Percentiles rank a stretch among this genome's conserved stretches.
Conservation (phyloP, 2,329 filamentous ascomycete species). For the Cyphellophora attinorum region DNA sequence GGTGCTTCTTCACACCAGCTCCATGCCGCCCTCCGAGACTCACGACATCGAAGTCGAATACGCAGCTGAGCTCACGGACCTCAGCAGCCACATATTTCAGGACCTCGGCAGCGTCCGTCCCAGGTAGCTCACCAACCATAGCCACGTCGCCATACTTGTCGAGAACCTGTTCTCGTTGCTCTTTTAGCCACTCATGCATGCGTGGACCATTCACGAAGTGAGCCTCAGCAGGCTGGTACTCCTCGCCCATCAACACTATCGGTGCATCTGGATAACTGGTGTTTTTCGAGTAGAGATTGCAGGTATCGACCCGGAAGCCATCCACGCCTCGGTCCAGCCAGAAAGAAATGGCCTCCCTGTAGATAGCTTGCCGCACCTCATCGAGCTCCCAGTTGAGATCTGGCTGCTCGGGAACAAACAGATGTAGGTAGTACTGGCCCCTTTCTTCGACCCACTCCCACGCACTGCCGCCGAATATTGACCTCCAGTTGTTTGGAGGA, state of each 20-base stretch:
- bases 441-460: slow-evolving; percentile 18
- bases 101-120: slow-evolving; percentile 39
- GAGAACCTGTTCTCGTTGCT: slow-evolving; percentile 43
- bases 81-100: slow-evolving; percentile 40
- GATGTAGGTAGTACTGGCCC: slow-evolving; percentile 58
- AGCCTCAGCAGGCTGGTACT: slow-evolving; percentile 41
- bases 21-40: slow-evolving; percentile 11
- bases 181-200: slow-evolving; percentile 48
- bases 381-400: slow-evolving; percentile 71
- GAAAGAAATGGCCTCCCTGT: slow-evolving; percentile 59
- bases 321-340: slow-evolving; percentile 64
- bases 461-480: slow-evolving; percentile 27
- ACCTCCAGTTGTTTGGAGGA: slow-evolving; percentile 50
- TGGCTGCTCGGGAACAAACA: slow-evolving; percentile 63
- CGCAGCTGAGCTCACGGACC: slow-evolving; percentile 55
- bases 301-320: slow-evolving; percentile 54
- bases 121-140: slow-evolving; percentile 51
- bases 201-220: slow-evolving; percentile 46
- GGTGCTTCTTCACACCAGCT: slow-evolving; percentile 15
- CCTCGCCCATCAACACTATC: slow-evolving; percentile 29
- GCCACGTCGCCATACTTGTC: slow-evolving; percentile 49
- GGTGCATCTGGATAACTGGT: slow-evolving; percentile 22
- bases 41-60: slow-evolving; percentile 60
- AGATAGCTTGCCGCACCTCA: slow-evolving; percentile 54
- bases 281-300: slow-evolving; percentile 19